Conservation (phyloP, 768 basidiomycete species). For the Boletus sp. region DNA sequence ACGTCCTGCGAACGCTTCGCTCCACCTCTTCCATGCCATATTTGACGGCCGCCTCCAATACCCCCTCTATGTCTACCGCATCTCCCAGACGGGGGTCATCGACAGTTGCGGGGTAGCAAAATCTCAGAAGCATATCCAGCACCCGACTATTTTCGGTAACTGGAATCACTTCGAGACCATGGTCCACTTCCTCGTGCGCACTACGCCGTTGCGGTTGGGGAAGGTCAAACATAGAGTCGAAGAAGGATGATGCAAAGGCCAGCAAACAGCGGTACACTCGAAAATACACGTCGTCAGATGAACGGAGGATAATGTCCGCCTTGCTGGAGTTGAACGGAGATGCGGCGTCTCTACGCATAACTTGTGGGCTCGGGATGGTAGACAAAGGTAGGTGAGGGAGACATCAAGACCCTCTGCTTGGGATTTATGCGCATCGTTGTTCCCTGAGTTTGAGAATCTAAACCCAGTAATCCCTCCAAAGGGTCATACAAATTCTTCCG, state of each 20-base stretch:
- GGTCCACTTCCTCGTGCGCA: conserved; percentile 11
- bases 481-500: not conserved
- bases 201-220: conserved; percentile 17
- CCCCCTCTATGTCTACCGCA: conserved; percentile 17
- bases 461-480: not conserved
- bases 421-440: conserved; percentile 8
- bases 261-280: conserved; percentile 26
- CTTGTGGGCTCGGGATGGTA: not conserved
- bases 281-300: conserved; percentile 40
- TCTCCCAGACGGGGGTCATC: conserved; percentile 18
- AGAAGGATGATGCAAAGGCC: conserved; percentile 28
- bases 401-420: not conserved
- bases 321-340: conserved; percentile 45
- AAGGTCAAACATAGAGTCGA: conserved; percentile 32
- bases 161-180: conserved; percentile 25
- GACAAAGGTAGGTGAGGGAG: not conserved
- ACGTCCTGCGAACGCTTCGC: conserved; percentile 17
- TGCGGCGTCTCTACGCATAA: conserved; percentile 23
- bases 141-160: conserved; percentile 27
- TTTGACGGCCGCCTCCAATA: conserved; percentile 31
- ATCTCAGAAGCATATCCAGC: conserved; percentile 31
- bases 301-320: conserved; percentile 50
- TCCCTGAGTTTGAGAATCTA: conserved; percentile 2
- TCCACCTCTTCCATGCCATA: conserved; percentile 31
- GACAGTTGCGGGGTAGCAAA: conserved; percentile 35